Base-by-base conservation (phyloP, 2,329 filamentous ascomycete genomes). In the Trichoderma simmonsii region DNA sequence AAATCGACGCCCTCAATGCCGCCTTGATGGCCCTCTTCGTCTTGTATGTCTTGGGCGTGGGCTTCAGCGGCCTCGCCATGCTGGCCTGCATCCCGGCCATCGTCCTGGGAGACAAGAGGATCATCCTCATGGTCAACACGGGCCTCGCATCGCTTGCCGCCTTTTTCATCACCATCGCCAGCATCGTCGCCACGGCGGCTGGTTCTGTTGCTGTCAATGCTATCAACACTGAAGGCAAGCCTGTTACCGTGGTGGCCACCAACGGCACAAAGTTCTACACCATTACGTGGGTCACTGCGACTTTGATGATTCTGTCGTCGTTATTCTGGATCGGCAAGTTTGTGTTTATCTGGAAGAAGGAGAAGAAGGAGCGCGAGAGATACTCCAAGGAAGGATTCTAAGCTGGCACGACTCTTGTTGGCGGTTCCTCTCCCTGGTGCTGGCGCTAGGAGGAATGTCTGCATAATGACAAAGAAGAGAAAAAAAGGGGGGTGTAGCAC, bases 1-100 rank as follows among this genome's bases (percentile, higher is more conserved):
- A 83, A n/a, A 77, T 89, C 74, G 80, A 86, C 78, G 78, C 81
- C n/a, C 79, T 88, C 76, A 87, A 88, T 76, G 77, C 78, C 18
- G 80, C 83, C n/a, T 81, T 88, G 5, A 77, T 85, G n/a, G 83
- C 81, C 30, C 78, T 86, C 62, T 85, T 86, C 76, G 78, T 86
- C 64, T 77, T 89, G 71, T 88, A 85, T 77, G 82, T 85, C 54
- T 73, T 88, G 2, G 82, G 80, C 69, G 78, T 82, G 61, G 81
- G 77, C 21, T 80, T 84, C 74, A 79, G 83, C 3, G 85, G 83
- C 12, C 77, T 86, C 3, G 80, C 82, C 36, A 82, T 87, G 76
- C 76, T 88, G 2, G 76, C 77, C 15, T 81, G 79, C 63, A 67
- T 82, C 64, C 79, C 75, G 9, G 80, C 81, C 54, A 73, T 85